Percentiles rank a stretch among this genome's conserved stretches.
Evolutionary conservation across 2,329 filamentous ascomycete genomes (phyloP).

Genomic region (Apiospora marii): DNA sequence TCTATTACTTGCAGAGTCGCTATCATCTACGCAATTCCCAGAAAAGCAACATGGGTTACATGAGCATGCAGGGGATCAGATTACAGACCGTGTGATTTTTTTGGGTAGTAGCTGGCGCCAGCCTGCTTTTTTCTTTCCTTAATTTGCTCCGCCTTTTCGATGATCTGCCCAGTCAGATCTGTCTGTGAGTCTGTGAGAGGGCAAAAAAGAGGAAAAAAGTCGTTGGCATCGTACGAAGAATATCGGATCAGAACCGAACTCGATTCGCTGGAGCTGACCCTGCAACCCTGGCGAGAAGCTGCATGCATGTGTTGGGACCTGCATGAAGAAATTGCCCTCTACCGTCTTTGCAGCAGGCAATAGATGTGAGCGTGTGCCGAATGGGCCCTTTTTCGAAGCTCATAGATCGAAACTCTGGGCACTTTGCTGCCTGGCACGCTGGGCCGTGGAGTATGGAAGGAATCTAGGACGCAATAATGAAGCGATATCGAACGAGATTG

Average conservation of each 20-base stretch:
- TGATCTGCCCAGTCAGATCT: neutral
- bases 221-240: slow-evolving; percentile 10
- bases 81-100: neutral
- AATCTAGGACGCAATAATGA: neutral
- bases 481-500: slow-evolving; percentile 2
- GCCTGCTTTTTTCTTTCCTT: neutral
- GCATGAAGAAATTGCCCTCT: neutral
- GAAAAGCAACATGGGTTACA: neutral
- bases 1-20: too few species aligned
- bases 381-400: neutral
- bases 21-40: neutral
- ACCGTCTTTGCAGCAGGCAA: neutral
- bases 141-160: neutral
- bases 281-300: neutral
- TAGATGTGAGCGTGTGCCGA: too few species aligned
- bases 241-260: neutral
- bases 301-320: neutral
- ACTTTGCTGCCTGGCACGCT: neutral
- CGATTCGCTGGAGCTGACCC: neutral
- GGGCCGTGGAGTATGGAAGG: neutral
- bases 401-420: neutral
- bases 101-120: neutral
- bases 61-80: neutral
- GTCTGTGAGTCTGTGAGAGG: neutral
- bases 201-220: neutral